Conservation (phyloP, 257 asterid genomes). For the Penstemon barbatus region DNA sequence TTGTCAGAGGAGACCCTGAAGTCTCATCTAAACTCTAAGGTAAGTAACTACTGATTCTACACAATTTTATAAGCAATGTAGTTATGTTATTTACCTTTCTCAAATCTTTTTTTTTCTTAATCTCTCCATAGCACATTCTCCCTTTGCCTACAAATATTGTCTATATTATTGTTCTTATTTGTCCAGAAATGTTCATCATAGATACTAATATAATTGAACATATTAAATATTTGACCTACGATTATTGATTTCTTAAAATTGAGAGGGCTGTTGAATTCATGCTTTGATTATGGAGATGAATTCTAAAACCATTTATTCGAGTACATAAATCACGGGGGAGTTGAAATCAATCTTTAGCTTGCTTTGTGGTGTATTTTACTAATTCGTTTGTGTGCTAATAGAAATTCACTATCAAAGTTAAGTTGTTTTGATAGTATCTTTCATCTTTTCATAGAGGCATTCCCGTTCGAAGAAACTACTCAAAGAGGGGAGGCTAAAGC, state of each 20-base stretch:
- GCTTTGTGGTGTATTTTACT: not conserved
- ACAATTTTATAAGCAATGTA: slow-evolving; percentile 7
- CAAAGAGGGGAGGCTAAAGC: slow-evolving; percentile 87
- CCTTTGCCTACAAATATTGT: not conserved
- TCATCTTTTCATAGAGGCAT: slow-evolving; percentile 62
- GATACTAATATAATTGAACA: not conserved
- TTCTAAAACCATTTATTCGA: not conserved
- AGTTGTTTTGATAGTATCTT: slow-evolving; percentile 8
- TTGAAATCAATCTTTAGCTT: not conserved
- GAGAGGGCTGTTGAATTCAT: not conserved
- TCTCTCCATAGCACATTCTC: not conserved
- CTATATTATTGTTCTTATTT: not conserved
- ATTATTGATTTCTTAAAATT: not conserved
- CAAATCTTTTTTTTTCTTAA: not conserved
- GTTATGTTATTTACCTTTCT: not conserved
- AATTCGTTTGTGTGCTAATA: no score
- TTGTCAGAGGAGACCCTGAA: slow-evolving; percentile 69
- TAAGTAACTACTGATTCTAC: slow-evolving; percentile 31
- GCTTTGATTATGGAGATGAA: not conserved
- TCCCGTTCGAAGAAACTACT: slow-evolving; percentile 80
- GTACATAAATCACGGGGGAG: not conserved
- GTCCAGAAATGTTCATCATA: not conserved
- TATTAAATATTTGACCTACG: not conserved
- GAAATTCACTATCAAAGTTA: no score
- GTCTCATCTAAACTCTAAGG: slow-evolving; percentile 90